phyloP scores from a whole-genome alignment of 176 grass and related monocot genomes.

The Puya raimondii region DNA sequence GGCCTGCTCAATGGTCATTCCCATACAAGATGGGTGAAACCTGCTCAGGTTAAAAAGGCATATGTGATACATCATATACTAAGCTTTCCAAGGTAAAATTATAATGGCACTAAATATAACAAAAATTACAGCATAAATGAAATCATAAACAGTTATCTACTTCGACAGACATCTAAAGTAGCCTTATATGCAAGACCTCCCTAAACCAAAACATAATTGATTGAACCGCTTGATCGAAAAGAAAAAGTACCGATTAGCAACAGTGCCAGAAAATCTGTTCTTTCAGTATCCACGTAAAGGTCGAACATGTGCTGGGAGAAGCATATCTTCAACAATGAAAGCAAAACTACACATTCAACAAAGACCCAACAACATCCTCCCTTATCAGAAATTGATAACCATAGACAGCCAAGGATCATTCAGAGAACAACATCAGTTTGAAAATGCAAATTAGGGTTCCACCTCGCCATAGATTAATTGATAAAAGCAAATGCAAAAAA shows the following conservation, averaged over 20 bases:
- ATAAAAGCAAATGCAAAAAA: not conserved
- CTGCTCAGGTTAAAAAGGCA: slow-evolving; percentile 28
- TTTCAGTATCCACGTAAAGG: too few relatives aligned
- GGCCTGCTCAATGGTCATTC: slow-evolving; percentile 81
- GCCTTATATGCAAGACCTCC: too few relatives aligned
- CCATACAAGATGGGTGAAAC: slow-evolving; percentile 96
- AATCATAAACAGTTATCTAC: too few relatives aligned
- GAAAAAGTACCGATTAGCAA: too few relatives aligned
- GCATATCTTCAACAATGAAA: not conserved
- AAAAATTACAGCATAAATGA: not conserved
- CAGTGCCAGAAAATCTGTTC: too few relatives aligned
- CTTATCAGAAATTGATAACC: not conserved
- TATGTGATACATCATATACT: not conserved
- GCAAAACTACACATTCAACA: not conserved
- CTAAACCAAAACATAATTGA: too few relatives aligned
- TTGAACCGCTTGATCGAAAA: too few relatives aligned
- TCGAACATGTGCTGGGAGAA: too few relatives aligned
- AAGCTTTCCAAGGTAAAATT: not conserved
- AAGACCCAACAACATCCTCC: not conserved
- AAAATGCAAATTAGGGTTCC: not conserved
- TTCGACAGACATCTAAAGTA: too few relatives aligned
- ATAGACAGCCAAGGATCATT: not conserved
- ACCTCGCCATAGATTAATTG: not conserved
- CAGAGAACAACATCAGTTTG: not conserved
- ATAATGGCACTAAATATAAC: slow-evolving; percentile 7